A percentile compares a stretch with the other conserved stretches of the same genome.
Conservation (phyloP, 768 basidiomycete species). For the Coprinopsis sp. region DNA sequence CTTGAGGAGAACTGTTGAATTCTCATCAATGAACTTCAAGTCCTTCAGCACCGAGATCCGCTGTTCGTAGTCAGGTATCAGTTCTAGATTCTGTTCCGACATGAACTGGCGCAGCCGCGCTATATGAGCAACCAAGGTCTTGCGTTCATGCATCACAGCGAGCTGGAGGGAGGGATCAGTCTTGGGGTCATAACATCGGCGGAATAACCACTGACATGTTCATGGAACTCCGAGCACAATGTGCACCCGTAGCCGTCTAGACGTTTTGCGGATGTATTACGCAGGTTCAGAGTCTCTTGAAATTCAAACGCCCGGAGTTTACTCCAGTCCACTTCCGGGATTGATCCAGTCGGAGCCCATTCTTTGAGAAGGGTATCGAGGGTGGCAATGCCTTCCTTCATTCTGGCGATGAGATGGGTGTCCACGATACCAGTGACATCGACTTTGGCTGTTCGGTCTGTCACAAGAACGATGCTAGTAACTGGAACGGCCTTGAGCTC, state of each 20-base stretch:
- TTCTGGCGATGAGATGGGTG: conserved; percentile 53
- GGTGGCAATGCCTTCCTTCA: conserved; percentile 50
- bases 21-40: conserved; percentile 91
- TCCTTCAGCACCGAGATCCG: conserved; percentile 86
- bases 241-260: conserved; percentile 46
- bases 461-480: conserved; percentile 72
- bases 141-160: conserved; percentile 65
- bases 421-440: conserved; percentile 68
- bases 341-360: conserved; percentile 41
- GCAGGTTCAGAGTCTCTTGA: conserved; percentile 69
- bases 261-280: conserved; percentile 45
- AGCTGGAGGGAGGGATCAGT: conserved; percentile 50
- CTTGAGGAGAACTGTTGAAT: conserved; percentile 92
- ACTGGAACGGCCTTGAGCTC: conserved; percentile 62
- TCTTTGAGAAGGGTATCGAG: conserved; percentile 51
- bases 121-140: conserved; percentile 69
- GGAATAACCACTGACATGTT: conserved; percentile 60
- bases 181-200: neutral
- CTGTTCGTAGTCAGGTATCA: conserved; percentile 96
- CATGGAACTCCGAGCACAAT: conserved; percentile 61
- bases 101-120: conserved; percentile 76
- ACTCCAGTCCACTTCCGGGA: conserved; percentile 84
- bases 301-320: conserved; percentile 85
- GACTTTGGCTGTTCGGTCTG: conserved; percentile 67
- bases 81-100: conserved; percentile 94